Conservation (phyloP, 306 rosid genomes). For the Citrullus mucosospermus region DNA sequence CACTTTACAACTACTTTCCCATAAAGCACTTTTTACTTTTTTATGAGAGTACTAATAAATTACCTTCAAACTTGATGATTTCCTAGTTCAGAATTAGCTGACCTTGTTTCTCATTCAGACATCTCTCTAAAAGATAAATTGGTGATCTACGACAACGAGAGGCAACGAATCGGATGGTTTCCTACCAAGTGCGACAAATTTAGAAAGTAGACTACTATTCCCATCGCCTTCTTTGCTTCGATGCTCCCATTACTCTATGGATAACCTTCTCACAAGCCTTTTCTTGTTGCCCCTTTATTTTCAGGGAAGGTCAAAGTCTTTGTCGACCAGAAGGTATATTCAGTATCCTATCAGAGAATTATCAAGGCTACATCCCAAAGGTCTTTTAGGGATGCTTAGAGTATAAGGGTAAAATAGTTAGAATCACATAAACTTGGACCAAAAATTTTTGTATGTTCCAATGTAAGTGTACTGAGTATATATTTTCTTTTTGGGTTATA, state of each 20-base stretch:
- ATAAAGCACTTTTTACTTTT: background rate
- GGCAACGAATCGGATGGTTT: constrained; percentile 57
- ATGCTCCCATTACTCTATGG: background rate
- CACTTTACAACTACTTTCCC: background rate
- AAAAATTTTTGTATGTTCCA: background rate
- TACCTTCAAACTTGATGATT: too few relatives aligned
- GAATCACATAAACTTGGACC: background rate
- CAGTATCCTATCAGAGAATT: background rate
- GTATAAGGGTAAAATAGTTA: background rate
- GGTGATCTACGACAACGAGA: constrained; percentile 70
- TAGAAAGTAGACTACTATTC: constrained; percentile 24
- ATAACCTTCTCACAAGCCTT: background rate
- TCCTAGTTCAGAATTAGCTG: too few relatives aligned
- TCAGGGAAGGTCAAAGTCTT: background rate
- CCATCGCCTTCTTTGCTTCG: background rate
- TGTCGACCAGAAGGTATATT: background rate
- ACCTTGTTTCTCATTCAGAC: constrained; percentile 20
- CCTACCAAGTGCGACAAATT: constrained; percentile 40
- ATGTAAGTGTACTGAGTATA: background rate
- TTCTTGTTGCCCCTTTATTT: background rate
- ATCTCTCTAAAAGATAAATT: constrained; percentile 49
- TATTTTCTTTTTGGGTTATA: background rate
- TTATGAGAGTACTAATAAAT: background rate
- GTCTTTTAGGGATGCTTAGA: background rate
- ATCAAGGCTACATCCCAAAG: background rate